Base-by-base conservation (phyloP, 768 basidiomycete species). In the Russula vinacea region DNA sequence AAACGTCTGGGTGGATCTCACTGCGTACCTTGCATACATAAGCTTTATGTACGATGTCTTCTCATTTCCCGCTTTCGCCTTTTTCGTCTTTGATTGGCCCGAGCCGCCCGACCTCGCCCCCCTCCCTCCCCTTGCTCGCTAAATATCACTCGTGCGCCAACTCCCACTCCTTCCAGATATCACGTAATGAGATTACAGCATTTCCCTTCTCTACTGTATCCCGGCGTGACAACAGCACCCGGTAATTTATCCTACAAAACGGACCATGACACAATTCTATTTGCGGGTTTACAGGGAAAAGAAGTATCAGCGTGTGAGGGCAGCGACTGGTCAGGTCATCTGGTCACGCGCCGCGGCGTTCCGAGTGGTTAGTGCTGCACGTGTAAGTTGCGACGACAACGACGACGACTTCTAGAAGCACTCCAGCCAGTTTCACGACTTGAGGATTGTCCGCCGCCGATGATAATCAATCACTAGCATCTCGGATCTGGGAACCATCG, bases 241-340 rank as follows among this genome's bases (percentile, higher is more conserved):
- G 54, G 51, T 60, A 50, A 60, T 60, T 44, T 60, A 60, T 60
- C 33, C 11, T 59, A 64, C 53, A 47, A 59, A 60, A 45, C 47
- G 44, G 39, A 63, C 50, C 29, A 19, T 58, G 39, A 60, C 52
- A 52, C 14, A 49, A 44, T 44, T 44, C 14, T 39, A 22, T 32
- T 42, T 39, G 35, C 35, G 35, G 35, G 10, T 35, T 35, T 29
- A 29, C 29, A 29, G 29, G 29, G 29, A 29, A 29, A 29, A 29
- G 29, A 29, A 29, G 29, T 29, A 35, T 5, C 3, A 7, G 35
- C 35, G 35, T 35, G 35, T 35, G 35, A 29, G 29, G 29, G 29
- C 29, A 29, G 29, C 29, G 29, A 29, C 29, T 29, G 29, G 29
- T 2, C 29, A 29, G 29, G 3, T 3, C 35, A 1, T 7, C 4